A percentile compares a stretch with the other conserved stretches of the same genome.
These are phyloP conservation scores for Canavalia ensiformis DNA, from an alignment of 306 rosid species.

Conservation along the genomic window DNA sequence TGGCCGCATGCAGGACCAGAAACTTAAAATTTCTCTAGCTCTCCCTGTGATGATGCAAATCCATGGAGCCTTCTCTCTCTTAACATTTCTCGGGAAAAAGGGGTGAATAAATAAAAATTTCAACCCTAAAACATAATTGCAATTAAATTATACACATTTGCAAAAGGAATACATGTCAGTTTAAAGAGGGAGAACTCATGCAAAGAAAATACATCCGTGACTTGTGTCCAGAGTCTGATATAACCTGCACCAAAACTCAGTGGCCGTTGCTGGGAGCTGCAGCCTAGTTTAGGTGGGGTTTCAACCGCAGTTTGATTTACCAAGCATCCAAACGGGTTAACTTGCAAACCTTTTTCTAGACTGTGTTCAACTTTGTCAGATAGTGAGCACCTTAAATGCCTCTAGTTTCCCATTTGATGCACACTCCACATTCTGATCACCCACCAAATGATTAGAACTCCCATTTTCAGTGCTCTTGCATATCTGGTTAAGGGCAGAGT, in stretches of 20 bases:
- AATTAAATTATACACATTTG: conserved; percentile 73
- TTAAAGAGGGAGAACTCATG: conserved; percentile 48
- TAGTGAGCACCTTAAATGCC: conserved; percentile 67
- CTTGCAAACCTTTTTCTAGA: conserved; percentile 22
- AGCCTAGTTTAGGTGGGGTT: not conserved
- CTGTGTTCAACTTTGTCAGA: conserved; percentile 48
- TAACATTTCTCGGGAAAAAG: conserved; percentile 47
- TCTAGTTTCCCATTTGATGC: conserved; percentile 76
- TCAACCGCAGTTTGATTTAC: conserved; percentile 44
- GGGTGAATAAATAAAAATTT: conserved; percentile 51
- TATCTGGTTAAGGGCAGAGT: conserved; percentile 58
- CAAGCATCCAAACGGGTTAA: conserved; percentile 35
- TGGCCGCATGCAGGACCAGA: conserved; percentile 57
- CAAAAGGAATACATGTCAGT: conserved; percentile 58
- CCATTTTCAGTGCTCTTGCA: conserved; percentile 66
- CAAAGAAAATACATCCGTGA: conserved; percentile 35
- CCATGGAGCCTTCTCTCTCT: conserved; percentile 54
- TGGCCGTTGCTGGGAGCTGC: conserved; percentile 44
- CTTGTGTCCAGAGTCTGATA: conserved; percentile 41
- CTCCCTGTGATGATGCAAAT: conserved; percentile 51
- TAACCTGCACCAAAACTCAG: conserved; percentile 41
- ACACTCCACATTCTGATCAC: conserved; percentile 51
- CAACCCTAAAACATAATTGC: conserved; percentile 59
- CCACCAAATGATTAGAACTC: conserved; percentile 50
- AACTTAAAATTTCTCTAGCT: conserved; percentile 51